These are phyloP conservation scores for Xylaria sp. DNA, from an alignment of 2,329 filamentous ascomycete species.

Conservation along the genomic window DNA sequence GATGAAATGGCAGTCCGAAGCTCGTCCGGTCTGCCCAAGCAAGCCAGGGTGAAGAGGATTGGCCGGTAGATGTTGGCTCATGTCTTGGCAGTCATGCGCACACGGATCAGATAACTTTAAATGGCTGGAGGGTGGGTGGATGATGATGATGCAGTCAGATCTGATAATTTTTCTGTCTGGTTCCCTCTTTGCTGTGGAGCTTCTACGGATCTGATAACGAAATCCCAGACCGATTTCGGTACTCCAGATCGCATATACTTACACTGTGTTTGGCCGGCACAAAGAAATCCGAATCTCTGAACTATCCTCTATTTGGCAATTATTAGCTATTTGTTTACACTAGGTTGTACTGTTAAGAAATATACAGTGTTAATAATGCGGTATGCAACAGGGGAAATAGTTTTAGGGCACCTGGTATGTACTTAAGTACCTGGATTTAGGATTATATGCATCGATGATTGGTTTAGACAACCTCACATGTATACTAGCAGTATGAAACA, in stretches of 20 bases:
- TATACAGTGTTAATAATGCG: neutral
- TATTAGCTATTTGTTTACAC: neutral
- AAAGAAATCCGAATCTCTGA: neutral
- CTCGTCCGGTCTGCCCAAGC: neutral
- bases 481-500: neutral
- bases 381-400: neutral
- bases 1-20: constrained; percentile 34
- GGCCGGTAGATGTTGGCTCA: constrained; percentile 24
- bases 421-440: no score
- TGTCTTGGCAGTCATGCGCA: constrained; percentile 44
- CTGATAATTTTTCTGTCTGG: constrained; percentile 41
- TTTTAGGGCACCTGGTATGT: neutral
- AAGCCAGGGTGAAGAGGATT: constrained; percentile 16
- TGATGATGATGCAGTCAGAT: constrained; percentile 38
- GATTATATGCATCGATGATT: neutral
- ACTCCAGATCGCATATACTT: no score
- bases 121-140: constrained; percentile 35
- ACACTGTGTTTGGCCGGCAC: no score
- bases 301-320: neutral
- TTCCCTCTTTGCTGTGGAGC: constrained; percentile 30
- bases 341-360: no score
- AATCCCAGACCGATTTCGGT: constrained; percentile 42
- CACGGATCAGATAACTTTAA: constrained; percentile 54
- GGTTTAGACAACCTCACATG: neutral
- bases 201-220: constrained; percentile 44